These are phyloP conservation scores for Grosmannia clavigera DNA, from an alignment of 2,329 filamentous ascomycete species.

Conservation along the genomic window DNA sequence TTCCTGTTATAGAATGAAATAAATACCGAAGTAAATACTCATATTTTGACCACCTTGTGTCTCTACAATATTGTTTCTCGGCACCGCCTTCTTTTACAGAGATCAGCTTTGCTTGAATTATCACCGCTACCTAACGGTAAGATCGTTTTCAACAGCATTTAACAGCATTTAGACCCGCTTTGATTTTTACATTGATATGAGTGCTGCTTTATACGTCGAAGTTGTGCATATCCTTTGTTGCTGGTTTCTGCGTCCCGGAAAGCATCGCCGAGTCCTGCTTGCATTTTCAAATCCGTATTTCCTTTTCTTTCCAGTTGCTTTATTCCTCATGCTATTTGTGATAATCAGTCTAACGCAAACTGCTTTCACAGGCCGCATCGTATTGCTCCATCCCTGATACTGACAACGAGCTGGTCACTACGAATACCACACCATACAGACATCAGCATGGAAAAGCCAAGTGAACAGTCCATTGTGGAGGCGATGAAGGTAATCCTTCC, in stretches of 20 bases:
- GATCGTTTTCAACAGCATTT: background rate
- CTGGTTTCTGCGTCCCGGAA: background rate
- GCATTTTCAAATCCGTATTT: background rate
- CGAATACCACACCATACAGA: background rate
- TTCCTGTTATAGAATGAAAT: background rate
- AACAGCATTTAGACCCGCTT: background rate
- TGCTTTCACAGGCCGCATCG: background rate
- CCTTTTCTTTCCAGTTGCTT: background rate
- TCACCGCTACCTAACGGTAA: background rate
- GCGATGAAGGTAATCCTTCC: slow-evolving; percentile 2
- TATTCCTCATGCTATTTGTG: background rate
- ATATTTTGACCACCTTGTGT: background rate
- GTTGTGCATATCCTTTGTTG: background rate
- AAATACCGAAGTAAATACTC: background rate
- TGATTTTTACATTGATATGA: background rate
- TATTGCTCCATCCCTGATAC: background rate
- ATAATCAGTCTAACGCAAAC: background rate
- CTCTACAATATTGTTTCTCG: background rate
- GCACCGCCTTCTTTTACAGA: background rate
- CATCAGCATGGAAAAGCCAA: background rate
- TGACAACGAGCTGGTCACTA: background rate
- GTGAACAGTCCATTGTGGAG: background rate
- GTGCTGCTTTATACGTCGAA: background rate
- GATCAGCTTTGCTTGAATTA: background rate
- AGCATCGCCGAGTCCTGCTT: background rate